These are phyloP conservation scores for Cucurbita argyrosperma DNA, from an alignment of 306 rosid genomes.

Conservation along the genomic window DNA sequence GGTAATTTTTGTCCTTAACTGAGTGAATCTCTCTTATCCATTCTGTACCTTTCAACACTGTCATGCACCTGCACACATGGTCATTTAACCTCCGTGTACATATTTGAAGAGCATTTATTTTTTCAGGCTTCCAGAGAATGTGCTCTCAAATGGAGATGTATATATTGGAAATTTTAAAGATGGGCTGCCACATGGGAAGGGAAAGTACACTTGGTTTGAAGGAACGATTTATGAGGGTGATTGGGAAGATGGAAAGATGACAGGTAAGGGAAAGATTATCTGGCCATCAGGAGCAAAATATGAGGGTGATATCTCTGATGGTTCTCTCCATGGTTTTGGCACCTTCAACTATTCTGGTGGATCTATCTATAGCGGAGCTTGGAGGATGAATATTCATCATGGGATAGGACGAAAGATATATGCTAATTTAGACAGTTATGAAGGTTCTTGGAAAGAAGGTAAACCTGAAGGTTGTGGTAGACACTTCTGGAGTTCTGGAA, in stretches of 20 bases:
- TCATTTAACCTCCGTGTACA: not conserved
- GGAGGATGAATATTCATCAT: slow-evolving; percentile 82
- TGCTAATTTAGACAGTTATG: slow-evolving; percentile 53
- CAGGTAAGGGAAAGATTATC: slow-evolving; percentile 51
- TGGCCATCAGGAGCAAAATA: slow-evolving; percentile 71
- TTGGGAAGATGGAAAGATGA: slow-evolving; percentile 76
- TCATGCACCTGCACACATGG: not conserved
- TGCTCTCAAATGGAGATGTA: slow-evolving; percentile 54
- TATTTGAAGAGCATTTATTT: slow-evolving; percentile 6
- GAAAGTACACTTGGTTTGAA: slow-evolving; percentile 70
- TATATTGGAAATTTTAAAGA: slow-evolving; percentile 45
- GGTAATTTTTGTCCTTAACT: not conserved
- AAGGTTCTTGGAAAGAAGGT: slow-evolving; percentile 95
- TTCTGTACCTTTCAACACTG: not conserved
- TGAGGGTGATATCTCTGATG: slow-evolving; percentile 83
- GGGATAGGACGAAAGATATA: slow-evolving; percentile 65
- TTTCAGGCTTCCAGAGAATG: slow-evolving; percentile 38
- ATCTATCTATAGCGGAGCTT: slow-evolving; percentile 48
- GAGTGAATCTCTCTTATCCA: not conserved
- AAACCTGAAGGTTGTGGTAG: slow-evolving; percentile 66
- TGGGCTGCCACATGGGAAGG: slow-evolving; percentile 60
- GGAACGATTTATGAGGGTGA: slow-evolving; percentile 76
- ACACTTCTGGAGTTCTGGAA: slow-evolving; percentile 63
- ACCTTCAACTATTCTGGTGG: slow-evolving; percentile 31
- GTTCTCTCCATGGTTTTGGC: slow-evolving; percentile 74